phyloP scores from a whole-genome alignment of 2,329 filamentous ascomycete species.

The Magnaporthiopsis rhizophila region DNA sequence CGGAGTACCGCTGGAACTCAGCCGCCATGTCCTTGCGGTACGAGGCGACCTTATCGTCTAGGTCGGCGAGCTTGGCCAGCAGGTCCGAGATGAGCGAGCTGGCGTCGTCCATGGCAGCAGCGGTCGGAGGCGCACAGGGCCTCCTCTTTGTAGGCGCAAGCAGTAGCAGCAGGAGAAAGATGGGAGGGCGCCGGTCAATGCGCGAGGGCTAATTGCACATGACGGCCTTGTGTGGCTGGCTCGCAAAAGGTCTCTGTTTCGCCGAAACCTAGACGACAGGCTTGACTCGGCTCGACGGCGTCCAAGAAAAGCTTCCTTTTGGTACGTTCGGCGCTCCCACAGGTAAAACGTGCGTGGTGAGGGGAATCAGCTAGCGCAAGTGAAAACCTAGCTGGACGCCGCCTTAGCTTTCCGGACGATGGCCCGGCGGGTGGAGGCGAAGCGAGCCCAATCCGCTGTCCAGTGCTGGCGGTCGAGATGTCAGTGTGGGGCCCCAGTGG shows the following conservation, averaged over 20 bases:
- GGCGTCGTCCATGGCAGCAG: slow-evolving; percentile 35
- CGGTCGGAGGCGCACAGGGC: neutral
- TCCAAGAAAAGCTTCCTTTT: neutral
- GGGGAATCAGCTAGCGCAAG: neutral
- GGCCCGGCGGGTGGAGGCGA: neutral
- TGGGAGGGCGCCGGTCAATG: neutral
- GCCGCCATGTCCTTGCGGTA: slow-evolving; percentile 49
- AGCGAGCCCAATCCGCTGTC: neutral
- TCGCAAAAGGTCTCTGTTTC: neutral
- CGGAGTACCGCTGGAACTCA: slow-evolving; percentile 49
- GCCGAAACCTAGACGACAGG: neutral
- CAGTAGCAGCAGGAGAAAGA: neutral
- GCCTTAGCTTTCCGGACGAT: neutral
- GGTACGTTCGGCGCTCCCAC: neutral
- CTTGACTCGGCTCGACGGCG: neutral
- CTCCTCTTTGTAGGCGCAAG: neutral
- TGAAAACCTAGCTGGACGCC: neutral
- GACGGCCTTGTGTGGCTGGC: neutral
- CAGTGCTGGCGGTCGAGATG: neutral
- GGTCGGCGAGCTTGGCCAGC: slow-evolving; percentile 44
- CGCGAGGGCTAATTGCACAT: neutral
- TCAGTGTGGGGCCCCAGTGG: neutral
- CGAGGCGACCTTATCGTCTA: slow-evolving; percentile 47
- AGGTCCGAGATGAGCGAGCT: slow-evolving; percentile 43
- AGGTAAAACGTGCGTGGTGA: neutral